Evolutionary conservation across 208 protist species (phyloP).

Genomic region (Phytomonas francai): DNA sequence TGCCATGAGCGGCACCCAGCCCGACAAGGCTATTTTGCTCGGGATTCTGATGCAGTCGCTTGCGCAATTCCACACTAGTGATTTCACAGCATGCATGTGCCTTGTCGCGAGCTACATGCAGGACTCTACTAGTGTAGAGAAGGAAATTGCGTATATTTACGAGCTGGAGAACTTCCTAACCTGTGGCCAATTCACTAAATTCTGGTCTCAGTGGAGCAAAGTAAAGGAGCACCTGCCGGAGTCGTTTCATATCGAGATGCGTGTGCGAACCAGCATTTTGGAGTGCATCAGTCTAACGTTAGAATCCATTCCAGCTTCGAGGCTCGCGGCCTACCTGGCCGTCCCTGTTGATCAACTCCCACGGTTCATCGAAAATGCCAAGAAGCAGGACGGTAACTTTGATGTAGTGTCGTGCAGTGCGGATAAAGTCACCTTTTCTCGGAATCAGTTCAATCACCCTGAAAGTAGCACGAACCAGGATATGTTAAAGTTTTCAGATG

Average conservation of each 20-base stretch:
- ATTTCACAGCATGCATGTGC: conserved; percentile 83
- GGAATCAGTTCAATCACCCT: conserved; percentile 65
- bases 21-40: conserved; percentile 68
- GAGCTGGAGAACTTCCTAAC: conserved; percentile 85
- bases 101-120: conserved; percentile 78
- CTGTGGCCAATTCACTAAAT: conserved; percentile 68
- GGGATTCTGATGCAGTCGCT: conserved; percentile 77
- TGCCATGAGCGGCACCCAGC: conserved; percentile 47
- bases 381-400: conserved; percentile 48
- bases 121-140: conserved; percentile 61
- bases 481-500: conserved; percentile 49
- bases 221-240: conserved; percentile 60
- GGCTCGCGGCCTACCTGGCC: conserved; percentile 53
- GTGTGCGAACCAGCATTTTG: conserved; percentile 69
- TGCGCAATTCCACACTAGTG: conserved; percentile 76
- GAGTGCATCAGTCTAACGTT: conserved; percentile 63
- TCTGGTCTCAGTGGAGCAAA: conserved; percentile 68
- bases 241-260: conserved; percentile 70
- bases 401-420: conserved; percentile 33
- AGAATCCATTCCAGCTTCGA: conserved; percentile 35
- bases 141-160: conserved; percentile 77
- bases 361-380: conserved; percentile 49
- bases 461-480: conserved; percentile 55
- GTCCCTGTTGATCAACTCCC: conserved; percentile 36
- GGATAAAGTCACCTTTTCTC: conserved; percentile 45